phyloP scores from a whole-genome alignment of 257 asterid species.

The Primulina eburnea region DNA sequence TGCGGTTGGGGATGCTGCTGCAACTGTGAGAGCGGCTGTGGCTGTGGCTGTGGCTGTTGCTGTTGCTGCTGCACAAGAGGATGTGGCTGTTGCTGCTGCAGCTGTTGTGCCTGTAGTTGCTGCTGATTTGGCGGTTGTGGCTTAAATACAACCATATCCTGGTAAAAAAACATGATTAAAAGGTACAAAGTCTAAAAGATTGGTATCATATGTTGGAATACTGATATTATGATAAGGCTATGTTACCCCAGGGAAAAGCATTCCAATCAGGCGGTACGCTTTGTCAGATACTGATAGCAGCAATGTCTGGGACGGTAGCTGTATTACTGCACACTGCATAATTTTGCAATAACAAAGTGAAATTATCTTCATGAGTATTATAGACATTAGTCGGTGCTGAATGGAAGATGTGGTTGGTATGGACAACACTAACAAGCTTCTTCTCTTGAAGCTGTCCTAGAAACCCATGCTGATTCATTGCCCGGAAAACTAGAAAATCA shows the following conservation, averaged over 20 bases:
- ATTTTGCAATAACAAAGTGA: constrained; percentile 15
- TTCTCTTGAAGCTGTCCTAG: constrained; percentile 87
- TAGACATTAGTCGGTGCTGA: neutral
- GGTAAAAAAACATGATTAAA: neutral
- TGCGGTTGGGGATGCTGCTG: constrained; percentile 38
- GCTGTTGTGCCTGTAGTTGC: constrained; percentile 34
- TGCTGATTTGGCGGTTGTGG: constrained; percentile 66
- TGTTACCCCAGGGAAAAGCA: constrained; percentile 92
- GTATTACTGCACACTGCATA: constrained; percentile 85
- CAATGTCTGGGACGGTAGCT: constrained; percentile 83
- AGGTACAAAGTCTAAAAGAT: neutral
- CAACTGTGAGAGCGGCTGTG: constrained; percentile 11
- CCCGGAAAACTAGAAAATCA: constrained; percentile 82
- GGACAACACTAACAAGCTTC: constrained; percentile 71
- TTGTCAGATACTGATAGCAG: constrained; percentile 77
- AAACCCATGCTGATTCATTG: constrained; percentile 87
- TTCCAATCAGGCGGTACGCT: constrained; percentile 80
- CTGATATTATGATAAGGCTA: neutral
- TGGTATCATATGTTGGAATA: neutral
- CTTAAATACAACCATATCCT: constrained; percentile 90
- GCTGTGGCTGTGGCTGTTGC: constrained; percentile 22
- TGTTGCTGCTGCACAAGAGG: constrained; percentile 30
- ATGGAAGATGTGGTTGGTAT: constrained; percentile 12
- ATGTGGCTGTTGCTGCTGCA: constrained; percentile 30
- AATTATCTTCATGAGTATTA: neutral